Base-by-base conservation (phyloP, 108 stramenopile species). In the Nitzschia inconspicua region DNA sequence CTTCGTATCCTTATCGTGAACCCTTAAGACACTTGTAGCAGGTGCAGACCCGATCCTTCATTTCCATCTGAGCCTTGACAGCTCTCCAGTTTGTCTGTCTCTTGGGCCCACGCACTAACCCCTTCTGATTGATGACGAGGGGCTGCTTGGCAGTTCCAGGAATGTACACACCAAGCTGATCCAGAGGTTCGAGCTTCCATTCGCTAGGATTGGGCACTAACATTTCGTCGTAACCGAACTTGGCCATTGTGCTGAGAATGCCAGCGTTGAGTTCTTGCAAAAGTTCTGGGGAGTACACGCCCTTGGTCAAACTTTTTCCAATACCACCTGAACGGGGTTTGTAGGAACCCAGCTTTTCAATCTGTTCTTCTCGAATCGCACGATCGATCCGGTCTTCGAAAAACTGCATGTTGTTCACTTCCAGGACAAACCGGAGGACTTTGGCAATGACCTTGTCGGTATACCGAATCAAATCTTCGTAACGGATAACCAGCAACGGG, bases 261-360 rank as follows among this genome's bases (percentile, higher is more conserved):
- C 69, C 74, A 4, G 62, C 34, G 47, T 79, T 79, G 66, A 86
- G 61, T 49, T 62, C 59, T 14, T 77, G 46, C n/a, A 86, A 34
- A 20, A 83, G 50, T 23, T 82, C 73, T 3, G 81, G 69, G 13
- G 80, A 35, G 44, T 78, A 86, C n/a, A 47, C 47, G 24, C 53
- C 53, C 52, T 75, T 77, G 11, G 51, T 56, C 40, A 83, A 32
- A 4, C 75, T 57, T 37, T 80, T 82, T 31, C 85, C 85, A 42
- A 86, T 80, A 56, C 85, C 85, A 48, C 81, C 85, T 26, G 76
- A 77, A 25, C 85, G 72, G 19, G 85, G 81, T 41, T 79, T 82
- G 68, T 86, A 86, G 1, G 81, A 77, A 60, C 85, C 85, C 43
- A 86, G 42, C 11, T 70, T 73, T 55, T 80, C 79, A 47, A 83